Conservation (phyloP, 805 yeast species). For the Ogataea nonfermentans region DNA sequence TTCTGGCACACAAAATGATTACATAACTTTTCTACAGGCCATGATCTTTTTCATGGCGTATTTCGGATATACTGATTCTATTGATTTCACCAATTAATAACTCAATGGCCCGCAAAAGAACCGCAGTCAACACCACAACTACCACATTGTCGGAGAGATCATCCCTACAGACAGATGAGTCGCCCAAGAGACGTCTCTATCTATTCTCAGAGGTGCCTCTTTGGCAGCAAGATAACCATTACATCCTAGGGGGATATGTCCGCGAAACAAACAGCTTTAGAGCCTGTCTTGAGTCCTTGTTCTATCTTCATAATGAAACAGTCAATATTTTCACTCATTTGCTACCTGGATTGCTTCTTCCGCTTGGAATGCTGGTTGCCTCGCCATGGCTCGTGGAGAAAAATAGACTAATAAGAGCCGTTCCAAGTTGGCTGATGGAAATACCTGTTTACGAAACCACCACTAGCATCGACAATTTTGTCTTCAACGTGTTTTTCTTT, state of each 20-base stretch:
- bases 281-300: slow-evolving; percentile 40
- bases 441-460: slow-evolving; percentile 29
- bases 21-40: background rate
- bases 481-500: slow-evolving; percentile 43
- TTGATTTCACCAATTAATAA: no score
- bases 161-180: no score
- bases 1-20: background rate
- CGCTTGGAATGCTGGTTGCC: slow-evolving; percentile 18
- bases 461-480: slow-evolving; percentile 36
- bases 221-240: slow-evolving; percentile 61
- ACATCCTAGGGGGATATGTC: slow-evolving; percentile 49
- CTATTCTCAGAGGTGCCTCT: slow-evolving; percentile 45
- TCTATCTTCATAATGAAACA: slow-evolving; percentile 51
- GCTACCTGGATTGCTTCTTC: slow-evolving; percentile 41
- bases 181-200: background rate
- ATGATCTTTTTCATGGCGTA: background rate
- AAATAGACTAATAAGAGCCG: slow-evolving; percentile 18
- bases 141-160: no score
- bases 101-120: no score
- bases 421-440: slow-evolving; percentile 27
- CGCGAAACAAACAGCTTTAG: slow-evolving; percentile 41
- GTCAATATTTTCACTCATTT: slow-evolving; percentile 53
- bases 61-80: no score
- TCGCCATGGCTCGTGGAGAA: slow-evolving; percentile 26
- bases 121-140: no score